Base-by-base conservation (phyloP, 495 filamentous ascomycete species). In the Penicillium bovifimosum region DNA sequence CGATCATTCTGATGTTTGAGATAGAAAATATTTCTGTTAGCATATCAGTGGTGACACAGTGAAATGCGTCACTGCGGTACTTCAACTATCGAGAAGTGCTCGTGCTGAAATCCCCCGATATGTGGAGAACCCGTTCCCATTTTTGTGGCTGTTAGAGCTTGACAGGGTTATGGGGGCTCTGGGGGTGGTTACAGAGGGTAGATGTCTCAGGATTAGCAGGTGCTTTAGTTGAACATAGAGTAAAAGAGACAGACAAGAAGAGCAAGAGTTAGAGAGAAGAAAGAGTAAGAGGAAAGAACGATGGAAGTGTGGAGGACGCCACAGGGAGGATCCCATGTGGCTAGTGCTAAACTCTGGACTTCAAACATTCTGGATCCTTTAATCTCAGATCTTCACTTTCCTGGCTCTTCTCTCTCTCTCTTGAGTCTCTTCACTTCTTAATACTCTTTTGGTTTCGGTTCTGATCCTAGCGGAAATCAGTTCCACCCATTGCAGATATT, bases 401-500 rank as follows among this genome's bases (percentile, higher is more conserved):
- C 24, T 31, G 46, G 52, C 20, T 55, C 55, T 40, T 60, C 52
- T 47, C 42, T 50, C 33, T 56, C 46, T 54, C 38, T 48, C 6
- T 39, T 29, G 11, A 34, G 27, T 13, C 8, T 36, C n/a, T 36
- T n/a, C n/a, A n/a, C n/a, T n/a, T n/a, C n/a, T n/a, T n/a, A n/a
- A n/a, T n/a, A n/a, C 11, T 35, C 32, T 38, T 17, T 47, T 28
- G 16, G 3, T 47, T 34, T 27, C 9, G 18, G 20, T 29, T 33
- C 17, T 28, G 14, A 24, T 24, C 16, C 5, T 13, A 0, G 38
- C 18, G 38, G 38, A 17, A 45, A 9, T 44, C 16, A 16, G 9
- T n/a, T n/a, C 56, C 38, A 54, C 62, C 62, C 53, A 18, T 35
- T 44, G 35, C 17, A 46, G 51, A 47, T 50, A 50, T 35, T 52